These are phyloP conservation scores for Diaporthe aspalathi DNA, from an alignment of 2,329 filamentous ascomycete species.

Conservation along the genomic window DNA sequence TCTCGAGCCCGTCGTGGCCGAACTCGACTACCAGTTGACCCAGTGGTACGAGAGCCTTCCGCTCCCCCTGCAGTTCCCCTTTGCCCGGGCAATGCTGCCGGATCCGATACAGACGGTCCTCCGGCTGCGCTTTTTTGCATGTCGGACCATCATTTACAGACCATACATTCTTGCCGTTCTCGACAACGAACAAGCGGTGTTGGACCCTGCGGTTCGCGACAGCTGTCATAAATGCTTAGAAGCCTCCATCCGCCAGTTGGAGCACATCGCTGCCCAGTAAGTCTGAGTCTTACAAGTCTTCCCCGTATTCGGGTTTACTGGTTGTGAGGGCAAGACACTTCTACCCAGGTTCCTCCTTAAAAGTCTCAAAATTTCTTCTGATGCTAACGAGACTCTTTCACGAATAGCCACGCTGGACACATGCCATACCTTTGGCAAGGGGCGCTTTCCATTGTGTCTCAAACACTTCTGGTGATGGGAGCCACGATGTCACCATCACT, in stretches of 20 bases:
- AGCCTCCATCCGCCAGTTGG: conserved; percentile 81
- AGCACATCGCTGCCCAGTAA: conserved; percentile 82
- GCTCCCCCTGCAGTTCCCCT: conserved; percentile 79
- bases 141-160: conserved; percentile 86
- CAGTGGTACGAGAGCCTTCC: conserved; percentile 89
- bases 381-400: conserved; percentile 38
- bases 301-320: not conserved
- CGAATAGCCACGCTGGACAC: conserved; percentile 77
- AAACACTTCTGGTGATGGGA: conserved; percentile 85
- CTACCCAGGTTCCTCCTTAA: no score
- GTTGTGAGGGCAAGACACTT: not conserved
- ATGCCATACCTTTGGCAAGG: conserved; percentile 90
- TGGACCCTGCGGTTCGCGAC: conserved; percentile 79
- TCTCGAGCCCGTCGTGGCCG: conserved; percentile 80
- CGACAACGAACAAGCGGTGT: conserved; percentile 78
- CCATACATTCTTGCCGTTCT: conserved; percentile 85
- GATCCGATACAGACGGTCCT: conserved; percentile 85
- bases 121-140: conserved; percentile 84
- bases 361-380: no score
- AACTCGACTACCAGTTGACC: conserved; percentile 83
- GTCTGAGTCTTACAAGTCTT: conserved; percentile 47
- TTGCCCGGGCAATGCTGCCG: conserved; percentile 72
- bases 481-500: conserved; percentile 83
- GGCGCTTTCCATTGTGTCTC: conserved; percentile 83
- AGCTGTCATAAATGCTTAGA: conserved; percentile 86